Base-by-base conservation (phyloP, 306 rosid genomes). In the Cicer pinnatifidum region DNA sequence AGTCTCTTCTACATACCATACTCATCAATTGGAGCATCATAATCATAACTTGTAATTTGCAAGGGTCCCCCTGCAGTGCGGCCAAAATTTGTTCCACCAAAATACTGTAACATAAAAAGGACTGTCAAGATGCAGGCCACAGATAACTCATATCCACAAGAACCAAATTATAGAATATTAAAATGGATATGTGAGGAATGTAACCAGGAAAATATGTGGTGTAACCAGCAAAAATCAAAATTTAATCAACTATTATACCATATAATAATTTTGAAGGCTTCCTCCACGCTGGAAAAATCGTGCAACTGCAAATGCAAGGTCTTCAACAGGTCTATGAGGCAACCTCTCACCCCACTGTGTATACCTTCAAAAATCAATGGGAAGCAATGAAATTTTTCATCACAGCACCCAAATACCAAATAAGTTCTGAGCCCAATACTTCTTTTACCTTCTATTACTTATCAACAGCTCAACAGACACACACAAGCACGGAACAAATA, bases 31-130 rank as follows among this genome's bases (percentile, higher is more conserved):
- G 98, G 98, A 69, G 98, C 97, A 85, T 93, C 98, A 83, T 93
- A 93, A 84, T 93, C 98, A 70, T 93, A 93, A 88, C 98, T 93
- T 50, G 98, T 93, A 85, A 91, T 91, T 75, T 86, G 86, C 78
- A 89, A 87, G 38, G 98, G 98, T 11, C 98, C 98, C 74, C 98
- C 98, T 72, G 98, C 81, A 72, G 96, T 91, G 78, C 96, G 92
- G 17, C 93, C 97, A 88, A 93, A 93, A 86, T 93, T 93, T 72
- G 98, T 93, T 77, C 98, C 98, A 8, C 98, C 98, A 87, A 88
- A 89, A 84, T 84, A 93, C 98, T 93, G 88, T 72, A 87, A 82
- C 50, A 82, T 52, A 78, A 73, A 80, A 70, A 69, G 48, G 68
- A 39, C 73, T 47, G 67, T 82, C 82, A 87, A 73, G 82, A 74